Percentiles rank a stretch among this genome's conserved stretches.
Evolutionary conservation across 768 basidiomycete genomes (phyloP).

Genomic region (Glaciozyma antarctica): DNA sequence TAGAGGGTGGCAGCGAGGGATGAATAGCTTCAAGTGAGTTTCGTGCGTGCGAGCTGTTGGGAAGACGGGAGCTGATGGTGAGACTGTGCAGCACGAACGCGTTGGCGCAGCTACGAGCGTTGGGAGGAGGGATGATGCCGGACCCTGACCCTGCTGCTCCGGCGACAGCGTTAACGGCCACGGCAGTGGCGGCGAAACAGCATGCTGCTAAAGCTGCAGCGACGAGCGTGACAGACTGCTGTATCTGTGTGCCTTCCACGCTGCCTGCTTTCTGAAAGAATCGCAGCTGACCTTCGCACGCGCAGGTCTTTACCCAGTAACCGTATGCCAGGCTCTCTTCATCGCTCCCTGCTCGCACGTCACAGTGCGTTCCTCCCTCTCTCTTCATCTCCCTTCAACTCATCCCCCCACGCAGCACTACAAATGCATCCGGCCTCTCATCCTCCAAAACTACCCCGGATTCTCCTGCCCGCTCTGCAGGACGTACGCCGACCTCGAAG

Average conservation of each 20-base stretch:
- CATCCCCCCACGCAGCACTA: constrained; percentile 48
- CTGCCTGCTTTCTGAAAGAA: too few relatives aligned
- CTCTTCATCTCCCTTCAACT: constrained; percentile 33
- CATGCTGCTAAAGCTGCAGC: constrained; percentile 22
- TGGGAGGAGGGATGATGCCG: constrained; percentile 36
- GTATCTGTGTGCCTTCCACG: constrained; percentile 63
- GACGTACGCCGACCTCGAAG: constrained; percentile 88
- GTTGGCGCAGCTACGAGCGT: constrained; percentile 60
- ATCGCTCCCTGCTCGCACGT: constrained; percentile 96
- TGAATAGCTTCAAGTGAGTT: constrained; percentile 83
- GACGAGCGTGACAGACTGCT: constrained; percentile 57
- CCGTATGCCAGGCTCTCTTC: constrained; percentile 90
- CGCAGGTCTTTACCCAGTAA: constrained; percentile 71
- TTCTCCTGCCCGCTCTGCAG: constrained; percentile 94
- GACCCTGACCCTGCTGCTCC: constrained; percentile 16
- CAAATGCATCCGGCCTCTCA: constrained; percentile 89
- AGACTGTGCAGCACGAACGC: constrained; percentile 45
- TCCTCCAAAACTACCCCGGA: constrained; percentile 78
- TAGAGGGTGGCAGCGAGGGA: constrained; percentile 77
- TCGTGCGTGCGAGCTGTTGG: background rate
- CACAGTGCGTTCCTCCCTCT: constrained; percentile 42
- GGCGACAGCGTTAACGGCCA: constrained; percentile 10
- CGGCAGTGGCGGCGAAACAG: background rate
- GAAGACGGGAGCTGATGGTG: constrained; percentile 34
- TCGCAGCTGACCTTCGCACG: background rate